Percentiles rank a stretch among this genome's conserved stretches.
These are phyloP conservation scores for Xylariaceae sp. DNA, from an alignment of 2,329 filamentous ascomycete species.

Conservation along the genomic window DNA sequence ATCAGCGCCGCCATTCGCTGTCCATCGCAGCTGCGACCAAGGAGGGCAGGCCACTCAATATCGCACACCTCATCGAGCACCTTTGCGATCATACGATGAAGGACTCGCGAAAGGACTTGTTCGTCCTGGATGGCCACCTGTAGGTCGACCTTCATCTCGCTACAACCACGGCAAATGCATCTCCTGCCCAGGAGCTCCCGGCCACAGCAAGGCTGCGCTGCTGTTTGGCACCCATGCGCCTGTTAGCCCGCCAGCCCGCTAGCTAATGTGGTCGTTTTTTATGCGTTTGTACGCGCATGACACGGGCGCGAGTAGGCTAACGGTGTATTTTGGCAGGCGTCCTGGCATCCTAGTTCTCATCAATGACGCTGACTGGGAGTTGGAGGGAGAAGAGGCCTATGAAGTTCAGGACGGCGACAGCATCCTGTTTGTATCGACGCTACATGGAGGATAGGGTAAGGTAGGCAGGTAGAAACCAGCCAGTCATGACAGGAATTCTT, in stretches of 20 bases:
- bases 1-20: conserved; percentile 70
- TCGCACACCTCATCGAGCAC: conserved; percentile 73
- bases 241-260: conserved; percentile 1
- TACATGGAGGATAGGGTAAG: conserved; percentile 79
- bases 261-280: conserved; percentile 1
- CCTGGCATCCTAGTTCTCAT: conserved; percentile 91
- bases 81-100: conserved; percentile 81
- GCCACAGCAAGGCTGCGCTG: not conserved
- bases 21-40: conserved; percentile 58
- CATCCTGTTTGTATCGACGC: conserved; percentile 91
- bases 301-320: conserved; percentile 14
- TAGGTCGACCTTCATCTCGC: conserved; percentile 46
- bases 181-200: too few relatives aligned
- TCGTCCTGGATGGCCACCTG: conserved; percentile 84
- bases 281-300: too few relatives aligned
- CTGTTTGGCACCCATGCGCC: not conserved
- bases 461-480: not conserved
- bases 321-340: conserved; percentile 55
- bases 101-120: conserved; percentile 80
- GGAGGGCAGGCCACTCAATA: conserved; percentile 58
- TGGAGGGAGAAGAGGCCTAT: conserved; percentile 91
- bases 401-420: conserved; percentile 78
- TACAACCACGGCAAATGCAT: too few relatives aligned
- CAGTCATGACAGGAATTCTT: not conserved
- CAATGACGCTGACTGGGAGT: conserved; percentile 97